phyloP scores from a whole-genome alignment of 2,329 filamentous ascomycete genomes.

The Thielaviopsis euricoi region DNA sequence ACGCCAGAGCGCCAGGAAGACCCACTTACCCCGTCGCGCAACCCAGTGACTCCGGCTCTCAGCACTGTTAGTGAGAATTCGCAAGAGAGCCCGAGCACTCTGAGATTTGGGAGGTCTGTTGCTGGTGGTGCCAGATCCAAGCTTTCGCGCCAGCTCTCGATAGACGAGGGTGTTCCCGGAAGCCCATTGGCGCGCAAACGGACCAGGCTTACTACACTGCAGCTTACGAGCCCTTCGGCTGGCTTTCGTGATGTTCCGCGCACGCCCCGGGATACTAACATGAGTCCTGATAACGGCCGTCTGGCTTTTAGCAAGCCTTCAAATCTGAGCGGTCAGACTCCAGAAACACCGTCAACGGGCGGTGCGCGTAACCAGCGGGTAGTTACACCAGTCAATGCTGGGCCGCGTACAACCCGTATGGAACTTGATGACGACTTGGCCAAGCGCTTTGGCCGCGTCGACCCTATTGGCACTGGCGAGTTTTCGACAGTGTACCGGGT shows the following conservation, averaged over 20 bases:
- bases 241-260: slow-evolving; percentile 32
- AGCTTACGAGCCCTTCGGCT: slow-evolving; percentile 4
- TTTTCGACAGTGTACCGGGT: slow-evolving; percentile 89
- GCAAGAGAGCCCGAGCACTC: slow-evolving; percentile 31
- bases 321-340: slow-evolving; percentile 20
- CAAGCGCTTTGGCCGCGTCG: slow-evolving; percentile 64
- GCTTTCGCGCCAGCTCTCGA: slow-evolving; percentile 19
- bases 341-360: slow-evolving; percentile 65
- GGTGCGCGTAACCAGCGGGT: slow-evolving; percentile 25
- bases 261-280: slow-evolving; percentile 61
- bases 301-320: slow-evolving; percentile 59
- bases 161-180: slow-evolving; percentile 2
- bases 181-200: slow-evolving; percentile 6
- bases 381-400: slow-evolving; percentile 49
- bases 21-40: slow-evolving; percentile 79
- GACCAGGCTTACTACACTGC: slow-evolving; percentile 7
- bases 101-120: slow-evolving; percentile 25
- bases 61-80: slow-evolving; percentile 23
- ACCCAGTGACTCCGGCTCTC: slow-evolving; percentile 36
- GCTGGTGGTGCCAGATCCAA: slow-evolving; percentile 22
- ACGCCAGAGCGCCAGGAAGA: slow-evolving; percentile 40
- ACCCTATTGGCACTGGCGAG: slow-evolving; percentile 70
- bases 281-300: slow-evolving; percentile 64
- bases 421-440: slow-evolving; percentile 55
- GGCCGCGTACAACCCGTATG: slow-evolving; percentile 46